A percentile compares a stretch with the other conserved stretches of the same genome.
phyloP scores from a whole-genome alignment of 768 basidiomycete genomes.

The Tricholomella constricta region DNA sequence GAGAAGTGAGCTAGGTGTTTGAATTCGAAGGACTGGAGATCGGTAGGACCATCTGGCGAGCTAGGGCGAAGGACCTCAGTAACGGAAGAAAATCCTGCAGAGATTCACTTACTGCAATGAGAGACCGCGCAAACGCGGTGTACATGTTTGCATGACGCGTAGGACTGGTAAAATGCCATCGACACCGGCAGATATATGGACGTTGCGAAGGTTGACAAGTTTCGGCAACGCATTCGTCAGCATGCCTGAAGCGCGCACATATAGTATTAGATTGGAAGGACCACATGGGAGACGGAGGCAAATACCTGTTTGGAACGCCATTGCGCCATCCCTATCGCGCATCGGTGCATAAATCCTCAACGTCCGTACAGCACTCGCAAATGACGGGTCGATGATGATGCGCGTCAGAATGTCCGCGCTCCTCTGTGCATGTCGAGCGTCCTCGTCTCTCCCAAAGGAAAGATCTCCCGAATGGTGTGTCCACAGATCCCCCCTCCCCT shows the following conservation, averaged over 20 bases:
- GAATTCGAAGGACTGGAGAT: constrained; percentile 50
- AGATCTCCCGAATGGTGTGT: constrained; percentile 16
- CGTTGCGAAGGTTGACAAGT: constrained; percentile 56
- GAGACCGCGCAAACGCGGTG: constrained; percentile 55
- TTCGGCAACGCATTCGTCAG: constrained; percentile 69
- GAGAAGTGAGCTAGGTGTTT: constrained; percentile 61
- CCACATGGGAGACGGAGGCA: background rate
- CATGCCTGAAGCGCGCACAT: constrained; percentile 47
- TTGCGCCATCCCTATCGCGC: constrained; percentile 47
- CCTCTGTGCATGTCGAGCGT: constrained; percentile 58
- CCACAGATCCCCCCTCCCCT: constrained; percentile 19
- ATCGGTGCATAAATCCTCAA: constrained; percentile 59
- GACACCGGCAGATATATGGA: constrained; percentile 59
- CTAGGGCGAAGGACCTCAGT: constrained; percentile 23
- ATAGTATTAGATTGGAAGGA: background rate
- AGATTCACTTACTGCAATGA: constrained; percentile 50
- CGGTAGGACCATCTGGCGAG: constrained; percentile 44
- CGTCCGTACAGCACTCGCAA: constrained; percentile 59
- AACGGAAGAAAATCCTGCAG: background rate
- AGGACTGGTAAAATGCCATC: constrained; percentile 56
- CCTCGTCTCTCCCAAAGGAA: constrained; percentile 32
- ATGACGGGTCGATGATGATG: constrained; percentile 60
- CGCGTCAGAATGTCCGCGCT: constrained; percentile 72
- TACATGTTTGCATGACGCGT: constrained; percentile 50
- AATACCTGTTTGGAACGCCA: constrained; percentile 68